Evolutionary conservation across 2,329 filamentous ascomycete species (phyloP).

Genomic region (Monosporascus sp.): DNA sequence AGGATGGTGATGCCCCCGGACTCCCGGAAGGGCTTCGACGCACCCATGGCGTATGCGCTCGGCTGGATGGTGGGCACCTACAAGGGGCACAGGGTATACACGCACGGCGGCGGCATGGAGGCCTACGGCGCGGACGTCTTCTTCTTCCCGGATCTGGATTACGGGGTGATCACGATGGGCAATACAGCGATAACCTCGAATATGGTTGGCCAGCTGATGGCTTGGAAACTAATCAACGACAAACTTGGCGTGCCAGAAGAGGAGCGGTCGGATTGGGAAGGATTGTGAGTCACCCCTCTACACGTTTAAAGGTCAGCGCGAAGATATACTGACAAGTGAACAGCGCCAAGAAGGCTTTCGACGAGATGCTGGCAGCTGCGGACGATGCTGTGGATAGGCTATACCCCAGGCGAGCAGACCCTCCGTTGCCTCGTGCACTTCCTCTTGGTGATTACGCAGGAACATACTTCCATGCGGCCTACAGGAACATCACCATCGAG

Average conservation of each 20-base stretch:
- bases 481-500: conserved; percentile 30
- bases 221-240: conserved; percentile 36
- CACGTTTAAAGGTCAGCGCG: not conserved
- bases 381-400: conserved; percentile 28
- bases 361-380: conserved; percentile 15
- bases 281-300: conserved; percentile 20
- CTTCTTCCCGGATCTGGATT: conserved; percentile 39
- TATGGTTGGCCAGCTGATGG: conserved; percentile 24
- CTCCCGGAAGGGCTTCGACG: conserved; percentile 21
- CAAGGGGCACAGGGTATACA: conserved; percentile 35
- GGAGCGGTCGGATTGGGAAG: conserved; percentile 32
- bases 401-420: conserved; percentile 33
- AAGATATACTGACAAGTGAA: not conserved
- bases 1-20: conserved; percentile 21
- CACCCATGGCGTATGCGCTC: conserved; percentile 33
- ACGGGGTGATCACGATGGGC: conserved; percentile 35
- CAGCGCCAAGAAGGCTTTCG: conserved; percentile 12
- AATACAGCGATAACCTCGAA: conserved; percentile 40
- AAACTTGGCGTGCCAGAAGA: conserved; percentile 28
- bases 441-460: conserved; percentile 33
- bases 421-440: conserved; percentile 28
- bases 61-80: conserved; percentile 36
- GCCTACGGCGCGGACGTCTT: conserved; percentile 38
- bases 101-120: conserved; percentile 38
- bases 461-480: conserved; percentile 39